Conservation (phyloP, 805 yeast genomes). For the Suhomyces pyralidae region DNA sequence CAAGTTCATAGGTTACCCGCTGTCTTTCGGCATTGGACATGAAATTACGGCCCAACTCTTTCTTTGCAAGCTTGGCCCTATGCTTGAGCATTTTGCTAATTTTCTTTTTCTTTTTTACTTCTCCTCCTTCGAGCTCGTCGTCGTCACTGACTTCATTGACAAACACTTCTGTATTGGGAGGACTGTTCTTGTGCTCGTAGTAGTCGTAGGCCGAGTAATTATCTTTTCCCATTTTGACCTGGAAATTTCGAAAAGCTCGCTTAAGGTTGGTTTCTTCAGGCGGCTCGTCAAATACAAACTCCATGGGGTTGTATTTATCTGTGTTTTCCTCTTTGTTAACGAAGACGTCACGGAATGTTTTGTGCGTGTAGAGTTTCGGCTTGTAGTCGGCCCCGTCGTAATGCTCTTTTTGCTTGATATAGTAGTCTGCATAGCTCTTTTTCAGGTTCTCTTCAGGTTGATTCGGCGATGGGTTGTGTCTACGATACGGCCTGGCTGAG, state of each 20-base stretch:
- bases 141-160: slow-evolving; percentile 16
- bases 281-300: slow-evolving; percentile 33
- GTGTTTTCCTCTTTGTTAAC: slow-evolving; percentile 26
- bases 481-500: slow-evolving; percentile 1
- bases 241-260: slow-evolving; percentile 27
- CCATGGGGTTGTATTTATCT: slow-evolving; percentile 37
- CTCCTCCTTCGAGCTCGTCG: slow-evolving; percentile 7
- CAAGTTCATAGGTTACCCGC: slow-evolving; percentile 3
- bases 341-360: slow-evolving; percentile 39
- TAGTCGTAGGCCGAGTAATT: slow-evolving; percentile 37
- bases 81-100: slow-evolving; percentile 11
- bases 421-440: slow-evolving; percentile 25
- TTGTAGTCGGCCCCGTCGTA: slow-evolving; percentile 32
- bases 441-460: neutral
- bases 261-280: slow-evolving; percentile 15
- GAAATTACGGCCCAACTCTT: slow-evolving; percentile 19
- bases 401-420: slow-evolving; percentile 35
- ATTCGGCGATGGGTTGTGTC: neutral
- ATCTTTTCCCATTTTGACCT: slow-evolving; percentile 27
- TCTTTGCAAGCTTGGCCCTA: slow-evolving; percentile 21
- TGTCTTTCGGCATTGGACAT: slow-evolving; percentile 10
- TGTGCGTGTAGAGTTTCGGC: slow-evolving; percentile 38
- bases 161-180: slow-evolving; percentile 17
- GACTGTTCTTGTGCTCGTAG: slow-evolving; percentile 19
- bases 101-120: slow-evolving; percentile 10